These are phyloP conservation scores for Camellia japonica DNA, from an alignment of 148 eudicot genomes.

Conservation along the genomic window DNA sequence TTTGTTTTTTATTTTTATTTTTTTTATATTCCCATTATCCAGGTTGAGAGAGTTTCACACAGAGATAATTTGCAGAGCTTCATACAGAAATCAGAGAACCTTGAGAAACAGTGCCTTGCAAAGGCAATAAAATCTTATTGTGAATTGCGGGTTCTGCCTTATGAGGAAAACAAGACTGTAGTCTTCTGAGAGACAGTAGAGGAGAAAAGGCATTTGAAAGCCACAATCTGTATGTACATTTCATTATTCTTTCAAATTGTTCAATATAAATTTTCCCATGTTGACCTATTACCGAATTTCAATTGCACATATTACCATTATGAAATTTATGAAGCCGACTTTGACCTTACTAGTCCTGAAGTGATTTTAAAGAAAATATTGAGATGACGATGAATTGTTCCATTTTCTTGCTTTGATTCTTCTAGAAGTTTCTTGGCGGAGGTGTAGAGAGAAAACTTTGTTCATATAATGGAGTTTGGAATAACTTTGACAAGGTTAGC, in stretches of 20 bases:
- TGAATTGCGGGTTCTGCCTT: constrained; percentile 83
- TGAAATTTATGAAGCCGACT: neutral
- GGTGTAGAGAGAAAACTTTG: neutral
- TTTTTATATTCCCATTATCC: constrained; percentile 6
- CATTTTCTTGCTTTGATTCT: neutral
- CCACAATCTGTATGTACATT: neutral
- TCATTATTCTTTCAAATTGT: constrained; percentile 1
- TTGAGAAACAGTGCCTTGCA: constrained; percentile 88
- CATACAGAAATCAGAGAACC: constrained; percentile 79
- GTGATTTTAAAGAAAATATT: neutral
- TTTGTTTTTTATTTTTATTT: no score
- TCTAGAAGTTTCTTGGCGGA: no score
- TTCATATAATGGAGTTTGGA: constrained; percentile 5
- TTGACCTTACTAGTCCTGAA: neutral
- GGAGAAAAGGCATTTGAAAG: neutral
- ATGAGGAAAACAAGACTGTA: constrained; percentile 71
- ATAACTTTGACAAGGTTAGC: neutral
- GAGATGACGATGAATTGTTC: neutral
- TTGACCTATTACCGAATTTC: neutral
- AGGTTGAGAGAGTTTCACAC: constrained; percentile 97
- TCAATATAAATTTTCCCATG: neutral
- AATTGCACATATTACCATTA: neutral
- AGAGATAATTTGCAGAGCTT: constrained; percentile 80
- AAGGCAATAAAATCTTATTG: constrained; percentile 94
- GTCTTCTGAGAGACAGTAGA: constrained; percentile 55